Percentiles rank a stretch among this genome's conserved stretches.
phyloP scores from a whole-genome alignment of 2,329 filamentous ascomycete genomes.

The Didymella pinodella region DNA sequence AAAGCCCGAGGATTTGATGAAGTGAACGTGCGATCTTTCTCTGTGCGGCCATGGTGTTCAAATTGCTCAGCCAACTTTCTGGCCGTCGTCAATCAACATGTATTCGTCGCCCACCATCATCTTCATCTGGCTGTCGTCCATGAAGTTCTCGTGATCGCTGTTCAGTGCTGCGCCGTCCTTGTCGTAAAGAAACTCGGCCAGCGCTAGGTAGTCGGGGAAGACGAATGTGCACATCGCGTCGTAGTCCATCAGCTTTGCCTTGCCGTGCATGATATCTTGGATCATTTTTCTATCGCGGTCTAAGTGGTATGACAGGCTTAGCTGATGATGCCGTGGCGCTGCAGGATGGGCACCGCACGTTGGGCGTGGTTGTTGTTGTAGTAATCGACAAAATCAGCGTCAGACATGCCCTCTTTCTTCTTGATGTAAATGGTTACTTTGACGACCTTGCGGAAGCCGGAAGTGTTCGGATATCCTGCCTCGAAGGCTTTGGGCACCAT shows the following conservation, averaged over 20 bases:
- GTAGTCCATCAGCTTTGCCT: conserved; percentile 55
- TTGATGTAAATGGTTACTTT: conserved; percentile 58
- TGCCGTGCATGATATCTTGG: conserved; percentile 57
- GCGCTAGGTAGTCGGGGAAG: conserved; percentile 56
- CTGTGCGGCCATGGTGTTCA: not conserved
- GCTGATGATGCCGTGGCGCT: conserved; percentile 55
- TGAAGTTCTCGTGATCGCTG: conserved; percentile 50
- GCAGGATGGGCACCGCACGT: conserved; percentile 54
- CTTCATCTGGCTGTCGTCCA: conserved; percentile 52
- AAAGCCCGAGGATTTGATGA: conserved; percentile 26
- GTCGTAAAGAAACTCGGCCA: conserved; percentile 58
- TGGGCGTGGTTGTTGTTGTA: conserved; percentile 58
- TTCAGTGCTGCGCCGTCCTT: conserved; percentile 53
- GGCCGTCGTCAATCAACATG: conserved; percentile 50
- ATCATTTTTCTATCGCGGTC: conserved; percentile 54
- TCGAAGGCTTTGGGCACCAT: conserved; percentile 56
- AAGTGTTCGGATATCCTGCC: conserved; percentile 53
- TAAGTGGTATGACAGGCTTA: conserved; percentile 59
- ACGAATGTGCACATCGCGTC: conserved; percentile 60
- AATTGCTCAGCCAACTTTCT: conserved; percentile 33
- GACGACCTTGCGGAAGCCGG: conserved; percentile 57
- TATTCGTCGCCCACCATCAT: conserved; percentile 59
- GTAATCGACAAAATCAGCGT: conserved; percentile 55
- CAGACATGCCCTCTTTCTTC: conserved; percentile 57
- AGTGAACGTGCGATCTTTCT: conserved; percentile 7